Base-by-base conservation (phyloP, 108 stramenopile species). In the Aurantiochytrium sp. region DNA sequence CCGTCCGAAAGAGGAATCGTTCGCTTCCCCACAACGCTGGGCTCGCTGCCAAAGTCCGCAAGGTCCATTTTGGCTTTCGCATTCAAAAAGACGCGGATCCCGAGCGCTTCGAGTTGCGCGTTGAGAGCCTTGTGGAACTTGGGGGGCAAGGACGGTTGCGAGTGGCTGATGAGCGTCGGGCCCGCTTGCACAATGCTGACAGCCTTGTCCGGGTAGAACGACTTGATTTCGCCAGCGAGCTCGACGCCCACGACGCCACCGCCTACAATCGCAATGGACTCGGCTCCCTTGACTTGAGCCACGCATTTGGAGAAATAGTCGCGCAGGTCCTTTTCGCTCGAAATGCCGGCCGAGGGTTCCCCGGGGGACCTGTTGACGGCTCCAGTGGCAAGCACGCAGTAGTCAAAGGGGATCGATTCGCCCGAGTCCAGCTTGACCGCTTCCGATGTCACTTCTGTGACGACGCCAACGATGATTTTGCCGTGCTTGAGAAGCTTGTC, bases 181-280 rank as follows among this genome's bases (percentile, higher is more conserved):
- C 88, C 88, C 29, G 5, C 12, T 16, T 88, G 90, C 4, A 92
- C 90, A 14, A 92, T 64, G 25, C 60, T 90, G 21, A 92, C 91
- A 83, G 49, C 49, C 58, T 91, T 92, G 3, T 35, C 89, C 18
- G 91, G 92, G 35, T 91, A 19, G 21, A 45, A 44, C 43, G 90
- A 89, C 87, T 35, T 88, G 58, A 92, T 92, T 45, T 92, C 92
- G 4, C 91, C 91, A 8, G 91, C 90, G 16, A 88, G 55, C 88
- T 92, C 92, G 59, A 92, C 91, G 58, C 92, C 91, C 43, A 91
- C 71, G 25, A 91, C 76, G 16, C 92, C 92, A 4, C 92, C 92
- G 5, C 92, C 92, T 5, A 92, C 53, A 58, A 92, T 35, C 21
- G 91, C 73, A 45, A 92, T 35, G 2, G 35, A 35, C 35, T 35